Percentiles rank a stretch among this genome's conserved stretches.
phyloP scores from a whole-genome alignment of 306 rosid genomes.

The Herpetospermum pedunculosum region DNA sequence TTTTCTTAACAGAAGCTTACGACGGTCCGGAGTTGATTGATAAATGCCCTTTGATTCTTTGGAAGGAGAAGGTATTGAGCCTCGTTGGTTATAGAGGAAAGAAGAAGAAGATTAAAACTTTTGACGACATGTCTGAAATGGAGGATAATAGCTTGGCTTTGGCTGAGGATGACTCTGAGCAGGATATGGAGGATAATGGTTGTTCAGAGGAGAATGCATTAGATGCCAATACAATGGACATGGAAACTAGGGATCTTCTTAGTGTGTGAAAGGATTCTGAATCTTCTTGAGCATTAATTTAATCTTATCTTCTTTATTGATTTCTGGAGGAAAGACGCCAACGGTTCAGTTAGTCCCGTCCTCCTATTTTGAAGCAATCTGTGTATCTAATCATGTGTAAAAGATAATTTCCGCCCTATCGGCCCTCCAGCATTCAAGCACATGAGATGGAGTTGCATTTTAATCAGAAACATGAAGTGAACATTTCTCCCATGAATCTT shows the following conservation, averaged over 20 bases:
- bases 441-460: not conserved
- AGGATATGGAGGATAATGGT: conserved; percentile 28
- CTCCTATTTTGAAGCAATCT: not conserved
- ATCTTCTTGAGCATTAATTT: conserved; percentile 24
- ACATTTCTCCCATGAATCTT: not conserved
- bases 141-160: conserved; percentile 31
- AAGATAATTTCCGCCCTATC: not conserved
- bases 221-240: not conserved
- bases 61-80: conserved; percentile 63
- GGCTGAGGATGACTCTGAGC: conserved; percentile 26
- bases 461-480: not conserved
- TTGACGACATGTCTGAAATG: conserved; percentile 42
- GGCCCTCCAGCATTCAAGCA: not conserved
- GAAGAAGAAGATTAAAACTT: conserved; percentile 47
- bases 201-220: conserved; percentile 18
- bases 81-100: conserved; percentile 47
- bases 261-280: conserved; percentile 21
- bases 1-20: conserved; percentile 68
- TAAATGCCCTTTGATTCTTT: conserved; percentile 58
- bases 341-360: not conserved
- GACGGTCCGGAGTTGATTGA: conserved; percentile 61
- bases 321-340: not conserved
- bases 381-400: not conserved
- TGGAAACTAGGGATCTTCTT: conserved; percentile 27
- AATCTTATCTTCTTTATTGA: not conserved